Base-by-base conservation (phyloP, 1,284 basidiomycete species). In the Trichosporon inkin region DNA sequence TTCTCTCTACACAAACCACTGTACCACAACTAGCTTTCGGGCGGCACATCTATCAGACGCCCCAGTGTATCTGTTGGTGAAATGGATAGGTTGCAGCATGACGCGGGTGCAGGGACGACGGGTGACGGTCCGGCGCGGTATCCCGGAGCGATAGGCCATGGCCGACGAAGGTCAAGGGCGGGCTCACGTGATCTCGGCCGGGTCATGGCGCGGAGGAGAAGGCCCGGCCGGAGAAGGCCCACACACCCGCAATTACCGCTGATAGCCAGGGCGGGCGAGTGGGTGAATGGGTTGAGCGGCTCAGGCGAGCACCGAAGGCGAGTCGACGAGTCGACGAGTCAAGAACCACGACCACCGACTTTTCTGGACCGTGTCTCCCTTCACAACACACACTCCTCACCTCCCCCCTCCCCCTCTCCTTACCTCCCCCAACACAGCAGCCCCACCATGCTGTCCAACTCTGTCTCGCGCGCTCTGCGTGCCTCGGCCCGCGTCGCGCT, bases 371-470 rank as follows among this genome's bases (percentile, higher is more conserved):
- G 28, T 36, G 7, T 22, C 20, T 34, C 52, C 19, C 32, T 32
- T 19, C 40, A 53, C n/a, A n/a, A n/a, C n/a, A 40, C n/a, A 37
- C 57, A 32, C 17, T n/a, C 40, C 20, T 11, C 16, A 24, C 14
- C 28, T n/a, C 52, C 10, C 28, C 35, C 3, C n/a, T 10, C 8
- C 28, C 4, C 28, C 44, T 24, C 44, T 32, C 14, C 16, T 19
- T 20, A 14, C 13, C 38, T 32, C 22, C n/a, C 44, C 44, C 24
- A n/a, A 14, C 11, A 6, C 36, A 38, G 44, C 41, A 34, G 7
- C 24, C n/a, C 49, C n/a, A 40, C 40, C 17, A 59, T 59, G 49
- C 58, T 60, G 16, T 34, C 40, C 41, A 49, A 49, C 44, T 49
- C 44, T 32, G 44, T 49, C 28, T 49, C 44, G 44, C 44, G 44